Base-by-base conservation (phyloP, 257 asterid species). In the Solanum tacnaense region DNA sequence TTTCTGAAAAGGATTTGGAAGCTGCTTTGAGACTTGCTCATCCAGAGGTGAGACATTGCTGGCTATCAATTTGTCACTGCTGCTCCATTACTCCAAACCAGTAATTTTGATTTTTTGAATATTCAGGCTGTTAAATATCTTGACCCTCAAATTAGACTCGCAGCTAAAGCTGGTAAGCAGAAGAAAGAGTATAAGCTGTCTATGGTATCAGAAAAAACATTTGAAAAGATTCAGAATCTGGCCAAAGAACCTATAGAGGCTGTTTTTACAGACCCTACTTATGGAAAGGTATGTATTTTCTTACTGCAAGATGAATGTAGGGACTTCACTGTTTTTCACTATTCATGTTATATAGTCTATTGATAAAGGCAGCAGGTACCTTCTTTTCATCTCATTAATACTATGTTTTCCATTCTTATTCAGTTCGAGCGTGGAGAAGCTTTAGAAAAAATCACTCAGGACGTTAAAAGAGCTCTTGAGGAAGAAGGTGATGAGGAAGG, bases 381-480 rank as follows among this genome's bases (percentile, higher is more conserved):
- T 71, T 39, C 79, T 41, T 75, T 81, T 78, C 70, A 83, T 83
- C 71, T 83, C 87, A 41, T 87, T 27, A 90, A 41, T 87, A 25
- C 81, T 89, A 5, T 83, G 87, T 88, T 49, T 89, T 85, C 87
- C 74, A 18, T 88, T 36, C 34, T 16, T 86, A 41, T 89, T 83
- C 91, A 97, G 99, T 96, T 95, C 91, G 98, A 95, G 78, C 94
- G 99, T 74, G 99, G 99, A 72, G 98, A 93, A 93, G 98, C 99
- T 35, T 94, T 97, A 76, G 99, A 97, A 90, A 96, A 92, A 85
- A 96, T 97, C 70, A 90, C 93, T 7, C 92, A 93, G 90, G 94
- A 95, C 88, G 97, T 96, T 86, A 96, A 91, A 89, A 92, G 91
- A 91, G 85, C 52, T 49, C 96, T 97, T 3, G 97, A 91, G 94